These are phyloP conservation scores for Gillenia trifoliata DNA, from an alignment of 306 rosid species.

Conservation along the genomic window DNA sequence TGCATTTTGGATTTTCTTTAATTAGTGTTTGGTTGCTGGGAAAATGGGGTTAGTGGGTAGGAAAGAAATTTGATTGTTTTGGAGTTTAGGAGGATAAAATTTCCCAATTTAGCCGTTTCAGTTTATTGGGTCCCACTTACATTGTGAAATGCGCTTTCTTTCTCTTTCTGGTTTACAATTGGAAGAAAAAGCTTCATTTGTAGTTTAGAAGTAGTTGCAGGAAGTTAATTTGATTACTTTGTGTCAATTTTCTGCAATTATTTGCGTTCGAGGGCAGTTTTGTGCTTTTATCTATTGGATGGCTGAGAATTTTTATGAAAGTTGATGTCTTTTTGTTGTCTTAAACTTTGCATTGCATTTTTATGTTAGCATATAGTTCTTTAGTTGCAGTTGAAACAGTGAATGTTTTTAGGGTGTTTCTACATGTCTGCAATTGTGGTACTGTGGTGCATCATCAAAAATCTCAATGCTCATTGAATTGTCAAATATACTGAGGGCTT, in stretches of 20 bases:
- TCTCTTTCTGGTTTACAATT: background rate
- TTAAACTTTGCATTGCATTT: background rate
- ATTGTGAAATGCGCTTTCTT: background rate
- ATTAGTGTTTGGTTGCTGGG: constrained; percentile 14
- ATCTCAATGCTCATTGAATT: background rate
- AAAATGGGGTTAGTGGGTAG: background rate
- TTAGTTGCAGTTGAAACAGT: background rate
- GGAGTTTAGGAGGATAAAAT: background rate
- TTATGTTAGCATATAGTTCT: background rate
- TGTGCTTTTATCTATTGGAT: background rate
- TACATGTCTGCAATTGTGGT: background rate
- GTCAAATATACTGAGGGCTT: background rate
- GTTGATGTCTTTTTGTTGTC: background rate
- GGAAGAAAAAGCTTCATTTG: background rate
- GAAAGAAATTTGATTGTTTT: background rate
- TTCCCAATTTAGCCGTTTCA: background rate
- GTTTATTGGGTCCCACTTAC: constrained; percentile 20
- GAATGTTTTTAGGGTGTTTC: background rate
- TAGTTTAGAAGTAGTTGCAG: background rate
- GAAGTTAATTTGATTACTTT: background rate
- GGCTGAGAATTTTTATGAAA: background rate
- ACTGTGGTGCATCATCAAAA: background rate
- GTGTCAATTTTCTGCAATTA: background rate
- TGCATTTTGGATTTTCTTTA: background rate
- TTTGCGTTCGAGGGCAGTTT: background rate